phyloP scores from a whole-genome alignment of 192 early-diverging fungal species.

The Coemansia furcata region DNA sequence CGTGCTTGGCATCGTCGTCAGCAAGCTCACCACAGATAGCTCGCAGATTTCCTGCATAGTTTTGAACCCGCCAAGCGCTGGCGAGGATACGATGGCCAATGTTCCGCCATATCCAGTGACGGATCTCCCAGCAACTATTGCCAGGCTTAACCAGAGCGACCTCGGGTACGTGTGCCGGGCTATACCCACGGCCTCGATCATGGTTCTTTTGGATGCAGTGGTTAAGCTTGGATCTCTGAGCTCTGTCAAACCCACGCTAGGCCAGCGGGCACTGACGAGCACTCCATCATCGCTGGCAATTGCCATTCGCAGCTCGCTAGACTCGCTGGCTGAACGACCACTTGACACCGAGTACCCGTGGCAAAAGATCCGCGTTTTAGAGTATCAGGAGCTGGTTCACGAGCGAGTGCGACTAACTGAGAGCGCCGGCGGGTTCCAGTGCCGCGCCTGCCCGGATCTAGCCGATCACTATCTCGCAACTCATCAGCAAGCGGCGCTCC shows the following conservation, averaged over 20 bases:
- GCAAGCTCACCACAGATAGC: conserved; percentile 22
- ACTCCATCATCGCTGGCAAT: conserved; percentile 47
- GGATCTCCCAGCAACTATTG: conserved; percentile 10
- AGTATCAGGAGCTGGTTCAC: conserved; percentile 74
- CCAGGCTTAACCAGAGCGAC: conserved; percentile 10
- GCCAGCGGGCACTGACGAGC: neutral
- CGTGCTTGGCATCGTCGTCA: conserved; percentile 26
- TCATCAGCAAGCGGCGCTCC: conserved; percentile 61
- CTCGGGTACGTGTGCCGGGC: conserved; percentile 11
- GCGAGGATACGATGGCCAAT: neutral
- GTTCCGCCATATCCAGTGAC: conserved; percentile 36
- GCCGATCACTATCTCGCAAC: conserved; percentile 54
- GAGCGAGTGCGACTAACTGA: conserved; percentile 60
- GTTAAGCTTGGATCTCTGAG: conserved; percentile 19
- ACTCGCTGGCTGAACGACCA: conserved; percentile 30
- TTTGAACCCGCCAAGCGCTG: conserved; percentile 13
- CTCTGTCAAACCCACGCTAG: conserved; percentile 10
- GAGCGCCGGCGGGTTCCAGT: conserved; percentile 30
- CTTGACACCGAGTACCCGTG: conserved; percentile 71
- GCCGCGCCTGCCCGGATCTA: conserved; percentile 42
- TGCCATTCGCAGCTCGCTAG: conserved; percentile 27
- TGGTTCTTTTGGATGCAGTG: conserved; percentile 15
- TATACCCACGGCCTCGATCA: conserved; percentile 24
- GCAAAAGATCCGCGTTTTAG: conserved; percentile 80
- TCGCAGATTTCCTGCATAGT: conserved; percentile 44